Conservation (phyloP, 2,329 filamentous ascomycete genomes). For the Penicillium sclerotigenum region DNA sequence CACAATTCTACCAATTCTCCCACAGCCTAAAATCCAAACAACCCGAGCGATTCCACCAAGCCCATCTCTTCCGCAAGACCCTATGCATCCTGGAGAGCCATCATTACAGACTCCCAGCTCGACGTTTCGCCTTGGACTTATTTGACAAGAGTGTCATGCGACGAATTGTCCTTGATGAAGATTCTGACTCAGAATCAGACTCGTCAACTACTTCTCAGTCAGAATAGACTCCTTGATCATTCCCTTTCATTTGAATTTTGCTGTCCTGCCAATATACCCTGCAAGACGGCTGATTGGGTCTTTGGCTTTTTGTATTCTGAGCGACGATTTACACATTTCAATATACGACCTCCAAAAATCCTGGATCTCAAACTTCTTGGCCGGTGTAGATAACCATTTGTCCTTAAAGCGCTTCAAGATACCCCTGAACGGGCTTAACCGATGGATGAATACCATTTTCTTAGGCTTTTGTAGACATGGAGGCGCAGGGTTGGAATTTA, state of each 20-base stretch:
- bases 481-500: no score
- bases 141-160: conserved; percentile 89
- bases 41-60: conserved; percentile 69
- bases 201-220: conserved; percentile 23
- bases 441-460: no score
- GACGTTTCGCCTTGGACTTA: conserved; percentile 86
- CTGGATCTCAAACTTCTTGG: neutral
- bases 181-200: conserved; percentile 40
- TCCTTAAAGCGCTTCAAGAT: no score
- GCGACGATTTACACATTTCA: conserved; percentile 11
- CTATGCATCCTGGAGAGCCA: conserved; percentile 83
- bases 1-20: conserved; percentile 18
- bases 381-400: no score
- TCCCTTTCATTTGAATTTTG: neutral
- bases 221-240: neutral
- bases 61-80: conserved; percentile 77
- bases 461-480: no score
- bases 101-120: conserved; percentile 81
- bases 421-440: no score
- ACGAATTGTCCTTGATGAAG: conserved; percentile 76
- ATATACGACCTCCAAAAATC: conserved; percentile 9
- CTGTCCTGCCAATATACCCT: conserved; percentile 9
- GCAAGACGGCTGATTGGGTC: conserved; percentile 1
- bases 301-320: conserved; percentile 3
- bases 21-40: conserved; percentile 72